Percentiles rank a stretch among this genome's conserved stretches.
Evolutionary conservation across 2,329 filamentous ascomycete species (phyloP).

Genomic region (Xylariaceae sp.): DNA sequence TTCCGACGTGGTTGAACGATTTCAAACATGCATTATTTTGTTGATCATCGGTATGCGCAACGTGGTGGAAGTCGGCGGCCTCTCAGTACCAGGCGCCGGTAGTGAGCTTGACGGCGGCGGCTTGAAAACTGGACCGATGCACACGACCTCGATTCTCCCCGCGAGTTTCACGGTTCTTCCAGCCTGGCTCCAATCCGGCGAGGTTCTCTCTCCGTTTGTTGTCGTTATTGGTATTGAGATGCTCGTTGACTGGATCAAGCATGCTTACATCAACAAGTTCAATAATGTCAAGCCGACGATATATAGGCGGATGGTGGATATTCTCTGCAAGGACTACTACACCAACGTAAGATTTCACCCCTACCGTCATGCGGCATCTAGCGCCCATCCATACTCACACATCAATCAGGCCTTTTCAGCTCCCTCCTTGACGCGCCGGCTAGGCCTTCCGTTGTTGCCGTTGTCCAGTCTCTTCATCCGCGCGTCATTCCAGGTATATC

Average conservation of each 20-base stretch:
- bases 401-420: slow-evolving; percentile 70
- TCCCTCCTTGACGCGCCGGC: slow-evolving; percentile 80
- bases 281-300: slow-evolving; percentile 92
- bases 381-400: background rate
- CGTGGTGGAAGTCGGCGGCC: slow-evolving; percentile 86
- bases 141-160: slow-evolving; percentile 71
- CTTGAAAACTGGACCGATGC: slow-evolving; percentile 53
- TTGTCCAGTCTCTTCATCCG: slow-evolving; percentile 93
- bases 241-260: slow-evolving; percentile 94
- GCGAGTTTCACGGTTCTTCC: slow-evolving; percentile 88
- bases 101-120: slow-evolving; percentile 44
- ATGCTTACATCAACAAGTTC: slow-evolving; percentile 97
- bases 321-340: slow-evolving; percentile 96
- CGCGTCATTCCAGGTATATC: slow-evolving; percentile 89
- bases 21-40: slow-evolving; percentile 96
- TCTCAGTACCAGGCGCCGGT: slow-evolving; percentile 58
- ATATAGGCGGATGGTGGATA: slow-evolving; percentile 84
- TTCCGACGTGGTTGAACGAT: slow-evolving; percentile 92
- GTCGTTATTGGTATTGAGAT: slow-evolving; percentile 95
- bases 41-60: slow-evolving; percentile 95
- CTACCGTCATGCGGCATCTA: background rate
- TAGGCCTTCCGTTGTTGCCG: slow-evolving; percentile 87
- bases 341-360: slow-evolving; percentile 61
- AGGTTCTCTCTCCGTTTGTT: slow-evolving; percentile 87
- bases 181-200: slow-evolving; percentile 68